Percentiles rank a stretch among this genome's conserved stretches.
Evolutionary conservation across 2,329 filamentous ascomycete genomes (phyloP).

Genomic region (Eutypella sp.): DNA sequence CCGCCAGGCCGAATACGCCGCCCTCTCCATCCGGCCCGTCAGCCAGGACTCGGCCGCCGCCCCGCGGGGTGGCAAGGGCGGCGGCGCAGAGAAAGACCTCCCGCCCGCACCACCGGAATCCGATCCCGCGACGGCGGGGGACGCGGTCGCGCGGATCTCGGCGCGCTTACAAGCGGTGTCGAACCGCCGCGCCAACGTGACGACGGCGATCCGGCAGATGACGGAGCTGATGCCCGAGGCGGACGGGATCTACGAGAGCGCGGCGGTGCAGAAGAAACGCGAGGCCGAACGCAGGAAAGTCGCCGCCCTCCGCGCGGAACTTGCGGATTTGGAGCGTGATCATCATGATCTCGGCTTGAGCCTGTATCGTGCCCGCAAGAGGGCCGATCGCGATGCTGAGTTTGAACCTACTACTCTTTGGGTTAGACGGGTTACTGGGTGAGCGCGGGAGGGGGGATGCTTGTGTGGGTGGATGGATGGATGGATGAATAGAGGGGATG

Average conservation of each 20-base stretch:
- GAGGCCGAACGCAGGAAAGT: slow-evolving; percentile 61
- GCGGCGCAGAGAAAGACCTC: slow-evolving; percentile 49
- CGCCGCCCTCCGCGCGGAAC: slow-evolving; percentile 57
- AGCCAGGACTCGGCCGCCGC: not conserved
- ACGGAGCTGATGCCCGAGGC: slow-evolving; percentile 72
- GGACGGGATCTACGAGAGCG: slow-evolving; percentile 62
- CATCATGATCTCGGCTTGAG: slow-evolving; percentile 75
- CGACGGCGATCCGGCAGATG: slow-evolving; percentile 69
- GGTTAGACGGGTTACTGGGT: slow-evolving; percentile 72
- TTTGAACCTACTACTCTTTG: slow-evolving; percentile 67
- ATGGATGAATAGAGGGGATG: not conserved
- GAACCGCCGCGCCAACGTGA: slow-evolving; percentile 66
- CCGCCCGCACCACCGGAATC: slow-evolving; percentile 57
- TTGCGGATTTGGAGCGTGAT: slow-evolving; percentile 68
- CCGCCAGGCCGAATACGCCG: not conserved
- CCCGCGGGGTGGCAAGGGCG: slow-evolving; percentile 5
- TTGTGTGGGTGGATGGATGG: not conserved
- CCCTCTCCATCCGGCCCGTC: not conserved
- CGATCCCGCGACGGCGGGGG: slow-evolving; percentile 42
- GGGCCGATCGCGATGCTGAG: slow-evolving; percentile 61
- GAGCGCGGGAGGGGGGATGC: slow-evolving; percentile 15
- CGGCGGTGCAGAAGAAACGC: slow-evolving; percentile 54
- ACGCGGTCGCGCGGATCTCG: slow-evolving; percentile 63
- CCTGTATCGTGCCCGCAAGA: slow-evolving; percentile 69
- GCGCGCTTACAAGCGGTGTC: slow-evolving; percentile 60